These are phyloP conservation scores for Cavenderia fasciculata DNA, from an alignment of 78 protist genomes.

Conservation along the genomic window DNA sequence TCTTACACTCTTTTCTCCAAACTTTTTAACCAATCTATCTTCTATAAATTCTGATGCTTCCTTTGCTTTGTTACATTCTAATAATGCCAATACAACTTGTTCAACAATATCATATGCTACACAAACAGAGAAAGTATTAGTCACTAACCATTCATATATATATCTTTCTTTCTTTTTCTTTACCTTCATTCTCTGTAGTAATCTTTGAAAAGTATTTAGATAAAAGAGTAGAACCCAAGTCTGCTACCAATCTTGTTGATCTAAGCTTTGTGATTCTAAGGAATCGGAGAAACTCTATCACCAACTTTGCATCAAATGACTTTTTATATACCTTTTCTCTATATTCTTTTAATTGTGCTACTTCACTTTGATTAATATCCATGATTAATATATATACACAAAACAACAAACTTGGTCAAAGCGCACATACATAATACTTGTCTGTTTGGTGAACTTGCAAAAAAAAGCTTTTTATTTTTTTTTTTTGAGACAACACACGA, in stretches of 20 bases:
- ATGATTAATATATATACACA: no score
- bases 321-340: background rate
- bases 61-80: conserved; percentile 8
- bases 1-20: conserved; percentile 43
- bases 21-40: background rate
- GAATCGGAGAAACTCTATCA: conserved; percentile 45
- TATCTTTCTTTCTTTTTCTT: no score
- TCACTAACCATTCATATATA: no score
- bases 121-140: background rate
- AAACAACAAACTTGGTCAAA: no score
- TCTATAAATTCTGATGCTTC: background rate
- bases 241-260: conserved; percentile 12
- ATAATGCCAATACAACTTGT: conserved; percentile 22
- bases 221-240: conserved; percentile 27
- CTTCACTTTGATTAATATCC: no score
- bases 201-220: conserved; percentile 15
- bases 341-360: background rate
- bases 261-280: conserved; percentile 35
- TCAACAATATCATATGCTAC: conserved; percentile 32
- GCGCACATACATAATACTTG: no score
- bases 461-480: no score
- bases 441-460: no score
- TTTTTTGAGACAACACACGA: no score
- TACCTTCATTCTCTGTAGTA: background rate
- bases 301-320: conserved; percentile 37